Percentiles rank a stretch among this genome's conserved stretches.
phyloP scores from a whole-genome alignment of 345 rosid species.

The Camelina hispida region DNA sequence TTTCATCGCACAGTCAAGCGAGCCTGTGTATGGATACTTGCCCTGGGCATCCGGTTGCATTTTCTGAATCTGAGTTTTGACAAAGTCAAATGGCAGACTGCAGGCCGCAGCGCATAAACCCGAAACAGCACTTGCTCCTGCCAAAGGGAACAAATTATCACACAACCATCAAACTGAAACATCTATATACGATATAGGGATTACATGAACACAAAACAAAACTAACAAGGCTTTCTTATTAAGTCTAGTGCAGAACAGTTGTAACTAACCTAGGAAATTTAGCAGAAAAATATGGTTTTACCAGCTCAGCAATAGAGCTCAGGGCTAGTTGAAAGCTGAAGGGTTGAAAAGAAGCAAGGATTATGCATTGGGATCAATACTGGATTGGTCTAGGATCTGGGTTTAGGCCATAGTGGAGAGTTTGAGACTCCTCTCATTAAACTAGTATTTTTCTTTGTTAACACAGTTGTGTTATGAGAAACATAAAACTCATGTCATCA shows the following conservation, averaged over 20 bases:
- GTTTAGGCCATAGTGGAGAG: neutral
- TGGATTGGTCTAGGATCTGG: neutral
- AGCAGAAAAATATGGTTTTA: neutral
- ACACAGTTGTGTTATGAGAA: constrained; percentile 7
- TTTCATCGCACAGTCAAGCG: constrained; percentile 80
- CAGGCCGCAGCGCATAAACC: constrained; percentile 96
- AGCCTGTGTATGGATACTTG: constrained; percentile 88
- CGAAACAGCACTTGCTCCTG: constrained; percentile 92
- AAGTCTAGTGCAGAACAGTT: neutral
- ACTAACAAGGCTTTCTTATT: neutral
- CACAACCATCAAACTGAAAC: constrained; percentile 19
- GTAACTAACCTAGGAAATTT: neutral
- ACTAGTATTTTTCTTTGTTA: too few species aligned
- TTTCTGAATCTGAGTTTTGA: constrained; percentile 98
- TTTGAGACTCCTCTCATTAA: constrained; percentile 5
- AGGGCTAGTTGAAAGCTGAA: neutral
- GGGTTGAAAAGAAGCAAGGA: neutral
- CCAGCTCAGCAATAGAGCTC: neutral
- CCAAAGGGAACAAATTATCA: constrained; percentile 16
- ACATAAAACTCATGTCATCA: neutral
- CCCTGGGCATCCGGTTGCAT: constrained; percentile 99
- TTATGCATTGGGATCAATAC: neutral
- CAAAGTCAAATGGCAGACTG: constrained; percentile 94
- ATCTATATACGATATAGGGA: neutral
- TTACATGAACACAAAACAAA: neutral